Evolutionary conservation across 2,329 filamentous ascomycete genomes (phyloP), one percentile per base, ranked within the genome.

Genomic region (Acrocalymma vagum): DNA sequence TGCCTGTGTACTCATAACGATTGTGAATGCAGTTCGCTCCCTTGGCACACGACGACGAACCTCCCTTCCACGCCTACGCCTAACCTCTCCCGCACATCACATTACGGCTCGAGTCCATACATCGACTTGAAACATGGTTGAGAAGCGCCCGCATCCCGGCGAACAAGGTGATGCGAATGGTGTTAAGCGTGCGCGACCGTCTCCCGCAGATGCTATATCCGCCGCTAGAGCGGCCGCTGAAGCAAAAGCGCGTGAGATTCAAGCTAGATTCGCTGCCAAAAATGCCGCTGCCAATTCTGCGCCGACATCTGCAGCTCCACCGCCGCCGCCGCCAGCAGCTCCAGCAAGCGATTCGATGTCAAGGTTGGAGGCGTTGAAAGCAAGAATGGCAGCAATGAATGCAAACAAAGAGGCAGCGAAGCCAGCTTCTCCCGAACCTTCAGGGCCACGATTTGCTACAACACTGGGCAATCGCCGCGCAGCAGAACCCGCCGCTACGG

Each of bases 351-450:
- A 47, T 3, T 29, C 28, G 0, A 9, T 45, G 21, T 45, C 50
- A 21, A 51, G 33, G n/a, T 35, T 58, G 4, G 51, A 45, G 7
- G 51, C 51, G 1, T 39, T 64, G 24, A 59, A 52, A 35, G 61
- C 59, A 16, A 51, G 55, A 27, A 50, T 62, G 28, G 65, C 58
- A 11, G 63, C 61, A n/a, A 48, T 67, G 33, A 61, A 54, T 32
- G 59, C 51, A 5, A 90, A 70, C 78, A 82, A 93, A 52, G 90
- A 89, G 31, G 86, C 87, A 73, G 46, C 46, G 34, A 43, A 55
- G 47, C 18, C 64, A 65, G 16, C 71, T 60, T 40, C 66, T 37
- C 61, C 53, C 35, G 74, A 77, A 42, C 64, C 71, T 8, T 72
- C 73, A 38, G 75, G 76, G 33, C 71, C 77, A 1, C 81, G 78